A percentile compares a stretch with the other conserved stretches of the same genome.
These are phyloP conservation scores for Perkinsus olseni DNA, from an alignment of 169 alveolate genomes.

Conservation along the genomic window DNA sequence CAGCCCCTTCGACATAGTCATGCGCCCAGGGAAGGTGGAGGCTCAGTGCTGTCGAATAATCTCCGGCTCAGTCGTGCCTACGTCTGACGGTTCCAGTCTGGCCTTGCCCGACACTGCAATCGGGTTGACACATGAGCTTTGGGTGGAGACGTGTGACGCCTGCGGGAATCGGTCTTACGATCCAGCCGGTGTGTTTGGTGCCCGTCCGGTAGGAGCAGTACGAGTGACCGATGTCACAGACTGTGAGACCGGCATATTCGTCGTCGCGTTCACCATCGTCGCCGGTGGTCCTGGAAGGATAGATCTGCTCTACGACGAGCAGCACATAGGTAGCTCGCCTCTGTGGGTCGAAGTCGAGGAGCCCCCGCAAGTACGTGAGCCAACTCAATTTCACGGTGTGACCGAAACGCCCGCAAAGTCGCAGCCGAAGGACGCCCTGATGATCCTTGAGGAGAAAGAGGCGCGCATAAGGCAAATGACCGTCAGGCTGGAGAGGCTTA, in stretches of 20 bases:
- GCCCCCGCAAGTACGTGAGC: not conserved
- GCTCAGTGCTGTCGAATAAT: not conserved
- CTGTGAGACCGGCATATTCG: not conserved
- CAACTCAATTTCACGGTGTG: not conserved
- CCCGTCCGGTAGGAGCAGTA: not conserved
- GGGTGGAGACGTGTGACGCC: not conserved
- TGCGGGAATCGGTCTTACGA: not conserved
- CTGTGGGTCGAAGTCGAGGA: conserved; percentile 1
- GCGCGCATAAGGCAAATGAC: not conserved
- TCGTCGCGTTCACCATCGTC: not conserved
- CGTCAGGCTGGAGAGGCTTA: not conserved
- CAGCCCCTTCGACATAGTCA: not conserved
- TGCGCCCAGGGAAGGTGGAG: not conserved
- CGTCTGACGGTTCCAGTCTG: not conserved
- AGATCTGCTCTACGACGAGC: not conserved
- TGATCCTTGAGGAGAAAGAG: not conserved
- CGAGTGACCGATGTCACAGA: not conserved
- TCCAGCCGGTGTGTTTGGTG: not conserved
- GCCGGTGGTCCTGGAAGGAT: not conserved
- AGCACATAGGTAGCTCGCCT: not conserved
- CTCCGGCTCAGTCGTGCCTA: not conserved
- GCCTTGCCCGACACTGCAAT: not conserved
- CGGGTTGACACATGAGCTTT: not conserved
- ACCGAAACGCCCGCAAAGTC: not conserved
- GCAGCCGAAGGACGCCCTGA: not conserved